Conservation (phyloP, 2,329 filamentous ascomycete genomes). For the Colletotrichum sp. region DNA sequence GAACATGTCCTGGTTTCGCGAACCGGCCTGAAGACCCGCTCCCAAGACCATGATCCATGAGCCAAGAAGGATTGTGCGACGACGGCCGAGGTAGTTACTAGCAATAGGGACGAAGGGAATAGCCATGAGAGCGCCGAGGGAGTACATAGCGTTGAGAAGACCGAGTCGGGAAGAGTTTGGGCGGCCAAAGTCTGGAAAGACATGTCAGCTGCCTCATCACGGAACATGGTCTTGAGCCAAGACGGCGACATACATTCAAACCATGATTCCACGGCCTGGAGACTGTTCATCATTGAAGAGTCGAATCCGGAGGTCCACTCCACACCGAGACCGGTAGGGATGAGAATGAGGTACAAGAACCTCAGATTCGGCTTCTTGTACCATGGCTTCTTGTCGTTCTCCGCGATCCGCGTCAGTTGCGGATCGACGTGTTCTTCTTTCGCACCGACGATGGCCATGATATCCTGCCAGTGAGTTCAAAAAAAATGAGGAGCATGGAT, state of each 20-base stretch:
- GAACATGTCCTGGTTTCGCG: slow-evolving; percentile 47
- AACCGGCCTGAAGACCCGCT: slow-evolving; percentile 37
- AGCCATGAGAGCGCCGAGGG: slow-evolving; percentile 48
- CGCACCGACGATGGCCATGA: slow-evolving; percentile 35
- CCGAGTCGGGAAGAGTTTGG: slow-evolving; percentile 38
- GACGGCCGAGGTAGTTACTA: slow-evolving; percentile 33
- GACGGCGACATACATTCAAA: slow-evolving; percentile 30
- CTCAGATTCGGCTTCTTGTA: slow-evolving; percentile 44
- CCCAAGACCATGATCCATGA: slow-evolving; percentile 36
- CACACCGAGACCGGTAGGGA: slow-evolving; percentile 43
- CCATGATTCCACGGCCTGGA: slow-evolving; percentile 44
- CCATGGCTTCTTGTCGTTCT: slow-evolving; percentile 38
- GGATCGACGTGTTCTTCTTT: slow-evolving; percentile 39
- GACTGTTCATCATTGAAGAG: slow-evolving; percentile 47
- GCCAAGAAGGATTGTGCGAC: slow-evolving; percentile 32
- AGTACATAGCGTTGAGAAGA: slow-evolving; percentile 46
- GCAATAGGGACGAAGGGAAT: slow-evolving; percentile 33
- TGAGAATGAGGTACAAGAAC: slow-evolving; percentile 41
- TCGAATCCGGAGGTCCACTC: slow-evolving; percentile 49
- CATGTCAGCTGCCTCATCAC: neutral
- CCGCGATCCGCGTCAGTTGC: slow-evolving; percentile 36
- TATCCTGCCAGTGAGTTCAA: neutral
- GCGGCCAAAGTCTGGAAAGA: slow-evolving; percentile 39
- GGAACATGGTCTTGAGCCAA: neutral
- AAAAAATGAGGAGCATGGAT: neutral